Base-by-base conservation (phyloP, 352 stramenopile species). In the Phytophthora megakarya region DNA sequence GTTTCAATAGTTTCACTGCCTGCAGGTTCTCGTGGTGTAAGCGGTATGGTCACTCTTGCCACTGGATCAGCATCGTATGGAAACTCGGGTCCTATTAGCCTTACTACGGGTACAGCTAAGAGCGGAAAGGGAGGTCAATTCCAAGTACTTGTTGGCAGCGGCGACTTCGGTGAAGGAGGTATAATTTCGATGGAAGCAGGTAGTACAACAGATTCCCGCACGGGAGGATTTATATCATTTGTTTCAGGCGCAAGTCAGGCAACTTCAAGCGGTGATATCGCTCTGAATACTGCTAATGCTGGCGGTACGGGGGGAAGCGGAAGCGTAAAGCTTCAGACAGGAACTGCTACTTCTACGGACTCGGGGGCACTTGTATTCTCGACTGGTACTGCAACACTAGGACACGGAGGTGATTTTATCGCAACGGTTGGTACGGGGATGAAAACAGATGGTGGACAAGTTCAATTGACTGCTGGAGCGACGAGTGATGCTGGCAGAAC, bases 151-250 rank as follows among this genome's bases (percentile, higher is more conserved):
- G 81, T 89, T 51, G 88, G 88, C n/a, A 56, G 66, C 39, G 90
- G 91, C 35, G 76, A 95, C 62, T 79, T 83, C 26, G 90, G 87
- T 23, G 77, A 94, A 71, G 95, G 95, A 32, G 93, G 91, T 5
- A 54, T 84, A 9, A 61, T 98, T 2, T 73, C 73, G 10, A 40
- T 97, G 16, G 67, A 81, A 55, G 80, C 92, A 48, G 94, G 94
- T 21, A 78, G 58, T 21, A 94, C 83, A 12, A 72, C 67, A 3
- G 85, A 92, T 43, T 79, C 78, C 7, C 70, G 72, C 22, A 89
- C 76, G n/a, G 85, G 85, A 65, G 85, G 85, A n/a, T 77, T 78
- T 35, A 56, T 94, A 26, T 66, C 61, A 0, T 22, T 89, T 13
- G n/a, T 69, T n/a, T 88, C 83, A 3, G 85, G 85, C 21, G 75